Evolutionary conservation across 371 early-diverging fungal genomes (phyloP).

Genomic region (Amoeboradix gromovi): DNA sequence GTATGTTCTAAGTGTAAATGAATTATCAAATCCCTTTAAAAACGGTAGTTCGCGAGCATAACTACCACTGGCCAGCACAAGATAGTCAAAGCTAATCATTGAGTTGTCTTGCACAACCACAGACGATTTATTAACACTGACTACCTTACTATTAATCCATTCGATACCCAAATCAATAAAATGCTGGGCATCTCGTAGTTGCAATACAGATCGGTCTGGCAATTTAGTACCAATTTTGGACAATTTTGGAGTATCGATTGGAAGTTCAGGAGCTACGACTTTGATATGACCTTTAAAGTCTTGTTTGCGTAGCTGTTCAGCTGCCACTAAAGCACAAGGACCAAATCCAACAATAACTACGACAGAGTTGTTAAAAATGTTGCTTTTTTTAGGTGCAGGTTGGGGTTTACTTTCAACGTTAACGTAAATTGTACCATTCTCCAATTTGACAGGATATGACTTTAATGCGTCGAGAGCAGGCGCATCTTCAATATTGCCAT

Average conservation of each 20-base stretch:
- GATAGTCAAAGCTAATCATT: constrained; percentile 10
- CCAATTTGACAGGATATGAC: constrained; percentile 9
- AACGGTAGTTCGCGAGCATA: constrained; percentile 6
- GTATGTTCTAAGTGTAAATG: neutral
- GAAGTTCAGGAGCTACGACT: constrained; percentile 16
- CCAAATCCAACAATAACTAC: constrained; percentile 22
- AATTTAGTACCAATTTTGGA: constrained; percentile 18
- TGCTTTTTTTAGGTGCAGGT: constrained; percentile 8
- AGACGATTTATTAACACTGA: constrained; percentile 9
- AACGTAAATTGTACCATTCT: constrained; percentile 14
- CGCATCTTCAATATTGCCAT: constrained; percentile 27
- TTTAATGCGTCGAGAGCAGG: constrained; percentile 18
- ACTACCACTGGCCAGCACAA: constrained; percentile 18
- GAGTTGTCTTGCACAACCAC: constrained; percentile 11
- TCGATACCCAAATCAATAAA: constrained; percentile 13
- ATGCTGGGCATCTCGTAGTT: constrained; percentile 11
- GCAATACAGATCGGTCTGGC: constrained; percentile 10
- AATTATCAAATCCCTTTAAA: neutral
- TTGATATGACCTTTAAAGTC: constrained; percentile 15
- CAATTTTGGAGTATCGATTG: constrained; percentile 16
- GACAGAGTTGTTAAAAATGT: constrained; percentile 2
- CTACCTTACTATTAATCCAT: constrained; percentile 12
- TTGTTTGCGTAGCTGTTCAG: constrained; percentile 15
- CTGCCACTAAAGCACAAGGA: constrained; percentile 16
- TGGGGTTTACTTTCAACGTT: constrained; percentile 9